These are phyloP conservation scores for Citrus hindsii DNA, from an alignment of 345 rosid genomes.

Conservation along the genomic window DNA sequence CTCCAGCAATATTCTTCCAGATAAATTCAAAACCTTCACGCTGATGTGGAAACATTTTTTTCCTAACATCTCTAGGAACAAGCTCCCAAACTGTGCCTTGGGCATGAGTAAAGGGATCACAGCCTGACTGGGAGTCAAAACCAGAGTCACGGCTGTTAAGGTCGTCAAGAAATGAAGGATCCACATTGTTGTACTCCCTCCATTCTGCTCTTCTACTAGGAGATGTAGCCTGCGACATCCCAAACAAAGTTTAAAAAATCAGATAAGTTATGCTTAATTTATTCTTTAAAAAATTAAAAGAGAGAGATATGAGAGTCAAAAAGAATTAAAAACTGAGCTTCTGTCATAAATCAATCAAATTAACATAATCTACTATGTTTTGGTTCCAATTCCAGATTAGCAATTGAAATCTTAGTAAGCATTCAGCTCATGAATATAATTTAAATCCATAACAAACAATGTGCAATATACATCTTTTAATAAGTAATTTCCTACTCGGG, in stretches of 20 bases:
- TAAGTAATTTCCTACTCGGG: not conserved
- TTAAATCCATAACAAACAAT: not conserved
- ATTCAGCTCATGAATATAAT: not conserved
- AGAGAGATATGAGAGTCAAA: not conserved
- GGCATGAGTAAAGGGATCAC: not conserved
- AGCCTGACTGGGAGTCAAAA: not conserved
- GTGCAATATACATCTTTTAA: not conserved
- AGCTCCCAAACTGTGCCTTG: slow-evolving; percentile 67
- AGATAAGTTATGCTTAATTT: not conserved
- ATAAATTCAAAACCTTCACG: slow-evolving; percentile 77
- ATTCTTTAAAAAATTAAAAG: not conserved
- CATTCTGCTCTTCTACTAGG: slow-evolving; percentile 17
- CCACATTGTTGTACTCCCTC: slow-evolving; percentile 12
- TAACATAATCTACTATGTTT: not conserved
- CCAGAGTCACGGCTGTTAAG: slow-evolving; percentile 13
- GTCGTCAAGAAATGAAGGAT: slow-evolving; percentile 5
- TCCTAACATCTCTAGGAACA: slow-evolving; percentile 52
- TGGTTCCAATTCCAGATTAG: not conserved
- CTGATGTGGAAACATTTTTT: slow-evolving; percentile 62
- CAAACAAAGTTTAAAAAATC: slow-evolving; percentile 16
- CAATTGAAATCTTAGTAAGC: not conserved
- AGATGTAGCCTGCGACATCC: slow-evolving; percentile 17
- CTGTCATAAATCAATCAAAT: not conserved
- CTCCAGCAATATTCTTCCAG: slow-evolving; percentile 74
- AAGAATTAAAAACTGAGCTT: not conserved